A percentile compares a stretch with the other conserved stretches of the same genome.
phyloP scores from a whole-genome alignment of 257 asterid genomes.

The Eucommia ulmoides region DNA sequence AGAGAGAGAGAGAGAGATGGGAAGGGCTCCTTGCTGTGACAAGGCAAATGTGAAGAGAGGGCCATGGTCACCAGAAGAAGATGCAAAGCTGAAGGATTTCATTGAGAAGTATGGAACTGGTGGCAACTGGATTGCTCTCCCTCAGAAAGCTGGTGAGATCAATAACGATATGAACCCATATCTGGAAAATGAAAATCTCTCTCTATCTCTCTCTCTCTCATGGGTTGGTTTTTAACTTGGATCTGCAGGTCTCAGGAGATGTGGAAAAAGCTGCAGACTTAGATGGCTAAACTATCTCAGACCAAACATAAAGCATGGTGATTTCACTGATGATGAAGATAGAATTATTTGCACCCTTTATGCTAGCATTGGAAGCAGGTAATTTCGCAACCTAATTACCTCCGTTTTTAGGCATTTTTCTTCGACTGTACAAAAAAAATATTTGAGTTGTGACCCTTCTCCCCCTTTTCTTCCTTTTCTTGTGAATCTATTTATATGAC shows the following conservation, averaged over 20 bases:
- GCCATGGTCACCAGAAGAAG: slow-evolving; percentile 24
- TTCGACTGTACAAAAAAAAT: no score
- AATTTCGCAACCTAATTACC: background rate
- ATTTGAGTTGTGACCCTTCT: no score
- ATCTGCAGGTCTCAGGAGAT: slow-evolving; percentile 14
- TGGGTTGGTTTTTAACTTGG: background rate
- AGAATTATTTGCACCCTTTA: slow-evolving; percentile 15
- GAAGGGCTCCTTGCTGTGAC: slow-evolving; percentile 23
- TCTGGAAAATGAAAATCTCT: background rate
- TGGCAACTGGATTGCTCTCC: slow-evolving; percentile 19
- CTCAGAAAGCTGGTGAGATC: slow-evolving; percentile 15
- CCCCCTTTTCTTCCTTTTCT: background rate
- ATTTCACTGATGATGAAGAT: slow-evolving; percentile 17
- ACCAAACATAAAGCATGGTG: slow-evolving; percentile 17
- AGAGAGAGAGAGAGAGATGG: slow-evolving; percentile 10
- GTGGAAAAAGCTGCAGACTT: slow-evolving; percentile 21
- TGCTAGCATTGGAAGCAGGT: slow-evolving; percentile 24
- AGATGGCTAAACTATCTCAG: slow-evolving; percentile 22
- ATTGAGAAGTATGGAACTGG: slow-evolving; percentile 15
- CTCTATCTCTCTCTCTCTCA: background rate
- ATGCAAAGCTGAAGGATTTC: slow-evolving; percentile 17
- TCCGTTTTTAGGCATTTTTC: background rate
- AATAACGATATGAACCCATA: background rate
- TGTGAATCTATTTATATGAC: background rate
- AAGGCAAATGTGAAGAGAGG: slow-evolving; percentile 18